These are phyloP conservation scores for Talaromyces sp. DNA, from an alignment of 2,329 filamentous ascomycete species.

Conservation along the genomic window DNA sequence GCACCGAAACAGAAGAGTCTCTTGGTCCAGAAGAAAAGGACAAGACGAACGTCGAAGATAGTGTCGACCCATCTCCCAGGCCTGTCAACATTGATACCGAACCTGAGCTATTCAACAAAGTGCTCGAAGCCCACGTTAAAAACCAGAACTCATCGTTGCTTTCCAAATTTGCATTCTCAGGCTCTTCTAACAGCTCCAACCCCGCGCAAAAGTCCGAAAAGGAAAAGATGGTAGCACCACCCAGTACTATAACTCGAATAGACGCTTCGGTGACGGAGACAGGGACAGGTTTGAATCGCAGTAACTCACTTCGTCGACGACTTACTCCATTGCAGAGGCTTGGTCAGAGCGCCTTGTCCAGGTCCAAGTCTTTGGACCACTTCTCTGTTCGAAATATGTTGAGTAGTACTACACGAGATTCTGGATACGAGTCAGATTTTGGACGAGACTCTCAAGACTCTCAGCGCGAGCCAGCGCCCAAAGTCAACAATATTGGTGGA, in stretches of 20 bases:
- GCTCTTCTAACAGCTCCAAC: background rate
- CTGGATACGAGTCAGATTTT: slow-evolving; percentile 15
- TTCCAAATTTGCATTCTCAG: slow-evolving; percentile 30
- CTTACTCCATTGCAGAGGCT: slow-evolving; percentile 38
- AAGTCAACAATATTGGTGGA: slow-evolving; percentile 23
- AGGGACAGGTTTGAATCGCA: slow-evolving; percentile 3
- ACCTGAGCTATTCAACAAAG: slow-evolving; percentile 24
- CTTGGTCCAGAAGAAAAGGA: background rate
- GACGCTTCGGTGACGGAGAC: background rate
- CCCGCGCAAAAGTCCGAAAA: background rate
- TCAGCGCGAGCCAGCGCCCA: background rate
- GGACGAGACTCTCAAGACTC: background rate
- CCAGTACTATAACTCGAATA: background rate
- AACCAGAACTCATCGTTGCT: slow-evolving; percentile 31
- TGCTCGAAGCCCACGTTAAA: slow-evolving; percentile 30
- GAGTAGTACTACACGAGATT: slow-evolving; percentile 6
- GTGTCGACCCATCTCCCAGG: background rate
- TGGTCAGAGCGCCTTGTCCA: slow-evolving; percentile 33
- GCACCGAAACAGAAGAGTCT: background rate
- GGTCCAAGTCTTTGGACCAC: slow-evolving; percentile 30
- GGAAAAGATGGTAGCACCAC: background rate
- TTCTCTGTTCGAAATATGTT: slow-evolving; percentile 14
- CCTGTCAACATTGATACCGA: slow-evolving; percentile 14
- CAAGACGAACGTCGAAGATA: background rate
- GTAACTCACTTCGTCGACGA: slow-evolving; percentile 14